A percentile compares a stretch with the other conserved stretches of the same genome.
Evolutionary conservation across 1,284 basidiomycete genomes (phyloP).

Genomic region (Moesziomyces globuligerus): DNA sequence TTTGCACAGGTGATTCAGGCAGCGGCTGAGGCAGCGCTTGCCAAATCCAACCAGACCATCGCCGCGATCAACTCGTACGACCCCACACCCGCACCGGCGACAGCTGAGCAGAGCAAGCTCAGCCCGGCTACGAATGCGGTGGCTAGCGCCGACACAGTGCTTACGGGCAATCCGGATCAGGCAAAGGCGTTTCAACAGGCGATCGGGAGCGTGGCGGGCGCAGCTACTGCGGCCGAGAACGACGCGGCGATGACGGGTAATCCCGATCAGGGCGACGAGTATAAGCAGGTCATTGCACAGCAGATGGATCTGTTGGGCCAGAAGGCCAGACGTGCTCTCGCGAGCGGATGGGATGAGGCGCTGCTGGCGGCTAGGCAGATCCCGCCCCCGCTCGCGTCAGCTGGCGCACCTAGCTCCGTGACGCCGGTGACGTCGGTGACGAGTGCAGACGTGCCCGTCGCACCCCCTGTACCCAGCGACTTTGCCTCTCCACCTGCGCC

Average conservation of each 20-base stretch:
- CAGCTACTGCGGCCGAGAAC: not conserved
- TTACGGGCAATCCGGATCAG: constrained; percentile 21
- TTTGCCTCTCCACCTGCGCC: constrained; percentile 15
- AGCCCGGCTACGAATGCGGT: constrained; percentile 3
- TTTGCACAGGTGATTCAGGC: constrained; percentile 14
- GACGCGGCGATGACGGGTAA: constrained; percentile 5
- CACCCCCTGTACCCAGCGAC: constrained; percentile 29
- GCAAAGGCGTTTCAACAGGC: constrained; percentile 20
- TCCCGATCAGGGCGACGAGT: constrained; percentile 14
- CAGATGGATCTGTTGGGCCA: constrained; percentile 28
- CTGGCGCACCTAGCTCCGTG: not conserved
- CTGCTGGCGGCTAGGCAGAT: constrained; percentile 7
- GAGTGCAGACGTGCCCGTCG: constrained; percentile 4
- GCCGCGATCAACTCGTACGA: constrained; percentile 20
- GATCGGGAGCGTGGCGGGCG: constrained; percentile 6
- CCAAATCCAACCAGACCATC: constrained; percentile 9
- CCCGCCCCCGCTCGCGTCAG: not conserved
- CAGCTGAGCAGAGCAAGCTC: not conserved
- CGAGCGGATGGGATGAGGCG: constrained; percentile 5
- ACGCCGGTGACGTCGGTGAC: too few species aligned
- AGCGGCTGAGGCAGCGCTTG: constrained; percentile 10
- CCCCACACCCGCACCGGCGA: constrained; percentile 10
- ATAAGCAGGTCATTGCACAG: constrained; percentile 17
- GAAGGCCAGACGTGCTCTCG: constrained; percentile 9
- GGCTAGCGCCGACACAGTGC: constrained; percentile 2